Evolutionary conservation across 257 asterid genomes (phyloP).

Genomic region (Cynanchum wilfordii): DNA sequence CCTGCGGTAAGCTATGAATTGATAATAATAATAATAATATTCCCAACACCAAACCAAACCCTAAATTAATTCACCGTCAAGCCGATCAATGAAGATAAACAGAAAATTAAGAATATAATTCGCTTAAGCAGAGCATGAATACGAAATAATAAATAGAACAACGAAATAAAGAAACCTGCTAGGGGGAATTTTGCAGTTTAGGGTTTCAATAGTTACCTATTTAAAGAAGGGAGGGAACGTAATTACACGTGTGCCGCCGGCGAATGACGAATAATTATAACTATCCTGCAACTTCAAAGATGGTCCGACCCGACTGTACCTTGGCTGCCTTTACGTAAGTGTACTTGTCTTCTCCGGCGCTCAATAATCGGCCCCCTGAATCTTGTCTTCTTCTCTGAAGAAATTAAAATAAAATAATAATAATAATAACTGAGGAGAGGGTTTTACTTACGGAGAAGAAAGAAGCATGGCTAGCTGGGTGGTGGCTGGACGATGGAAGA

Average conservation of each 20-base stretch:
- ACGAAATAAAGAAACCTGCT: conserved; percentile 19
- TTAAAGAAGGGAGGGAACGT: not conserved
- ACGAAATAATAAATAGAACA: too few relatives aligned
- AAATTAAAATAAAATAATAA: not conserved
- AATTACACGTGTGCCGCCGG: conserved; percentile 1
- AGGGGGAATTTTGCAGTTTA: conserved; percentile 12
- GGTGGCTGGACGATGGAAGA: not conserved
- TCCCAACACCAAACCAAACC: not conserved
- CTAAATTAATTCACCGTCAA: conserved; percentile 5
- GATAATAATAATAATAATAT: not conserved
- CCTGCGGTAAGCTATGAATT: too few relatives aligned
- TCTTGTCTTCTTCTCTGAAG: not conserved
- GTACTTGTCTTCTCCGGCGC: not conserved
- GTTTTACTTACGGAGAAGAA: conserved; percentile 13
- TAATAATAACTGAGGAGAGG: conserved; percentile 1
- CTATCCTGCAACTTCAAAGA: conserved; percentile 4
- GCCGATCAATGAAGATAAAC: not conserved
- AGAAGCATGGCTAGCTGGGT: not conserved
- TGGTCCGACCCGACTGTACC: not conserved
- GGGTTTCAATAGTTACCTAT: conserved; percentile 23
- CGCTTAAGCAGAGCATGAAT: not conserved
- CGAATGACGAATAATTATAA: conserved; percentile 13
- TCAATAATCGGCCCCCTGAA: not conserved
- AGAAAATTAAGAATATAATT: not conserved
- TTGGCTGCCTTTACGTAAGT: conserved; percentile 7